Evolutionary conservation across 2,329 filamentous ascomycete genomes (phyloP), one percentile per base, ranked within the genome.

Genomic region (Fusarium tricinctum): DNA sequence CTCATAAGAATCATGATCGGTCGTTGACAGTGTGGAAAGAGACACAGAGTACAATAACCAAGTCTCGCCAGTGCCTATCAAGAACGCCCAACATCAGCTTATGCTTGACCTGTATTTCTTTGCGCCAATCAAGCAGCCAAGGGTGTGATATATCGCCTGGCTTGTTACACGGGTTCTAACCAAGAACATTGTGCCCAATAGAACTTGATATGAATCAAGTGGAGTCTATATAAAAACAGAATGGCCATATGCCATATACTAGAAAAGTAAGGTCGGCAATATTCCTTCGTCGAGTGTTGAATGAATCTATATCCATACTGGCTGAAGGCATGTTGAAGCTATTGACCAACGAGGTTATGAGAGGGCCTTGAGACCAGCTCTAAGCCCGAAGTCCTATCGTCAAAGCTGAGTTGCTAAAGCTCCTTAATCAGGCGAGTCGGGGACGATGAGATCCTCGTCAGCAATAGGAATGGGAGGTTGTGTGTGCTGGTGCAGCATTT

Each of bases 351-450:
- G 54, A 50, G 52, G 23, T 26, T 39, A 45, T 42, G 17, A 23
- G 52, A 54, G 45, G 48, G 58, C 48, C 50, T 56, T 23, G 54
- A 70, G 63, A 64, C 67, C 63, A 57, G 67, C 67, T 70, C 66
- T 50, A 52, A 58, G 49, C 50, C 67, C 23, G 40, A 19, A 33
- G 35, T 33, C 33, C 40, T 19, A 26, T 38, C 42, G 47, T 51
- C 23, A 35, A 43, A 19, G 26, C 26, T 39, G 40, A 13, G 22
- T 50, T 38, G 38, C 19, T 14, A 39, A 32, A 26, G 26, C 20
- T 69, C 56, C 46, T 77, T 65, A 79, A 42, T 80, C 78, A 9
- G 78, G 75, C 9, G 78, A 78, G 20, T 73, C 77, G 8, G 73
- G 69, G 20, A 74, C 72, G 33, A 78, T 75, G 19, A 73, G 74